Conservation (phyloP, 2,329 filamentous ascomycete genomes). For the Ilyonectria mors-panacis region DNA sequence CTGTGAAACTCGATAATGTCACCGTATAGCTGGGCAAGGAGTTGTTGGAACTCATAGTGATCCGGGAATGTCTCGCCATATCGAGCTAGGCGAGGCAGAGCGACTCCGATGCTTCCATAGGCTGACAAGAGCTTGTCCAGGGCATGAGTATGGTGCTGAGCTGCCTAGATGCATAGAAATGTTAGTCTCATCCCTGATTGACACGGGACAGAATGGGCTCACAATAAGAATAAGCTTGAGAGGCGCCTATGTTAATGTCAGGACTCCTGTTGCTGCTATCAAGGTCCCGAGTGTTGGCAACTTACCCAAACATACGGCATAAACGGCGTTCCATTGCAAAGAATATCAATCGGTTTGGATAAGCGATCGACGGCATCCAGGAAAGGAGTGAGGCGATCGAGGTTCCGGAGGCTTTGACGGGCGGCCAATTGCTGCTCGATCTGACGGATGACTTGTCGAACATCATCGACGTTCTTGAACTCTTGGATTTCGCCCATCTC, state of each 20-base stretch:
- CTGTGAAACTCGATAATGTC: constrained; percentile 20
- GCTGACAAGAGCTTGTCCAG: constrained; percentile 15
- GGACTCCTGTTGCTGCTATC: background rate
- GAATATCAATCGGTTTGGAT: constrained; percentile 8
- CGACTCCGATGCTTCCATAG: constrained; percentile 8
- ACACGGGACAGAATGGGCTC: too few relatives aligned
- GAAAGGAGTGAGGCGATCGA: background rate
- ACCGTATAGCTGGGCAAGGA: constrained; percentile 1
- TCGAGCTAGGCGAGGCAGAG: constrained; percentile 10
- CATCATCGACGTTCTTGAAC: constrained; percentile 14
- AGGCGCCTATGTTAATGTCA: constrained; percentile 12
- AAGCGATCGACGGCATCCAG: constrained; percentile 7
- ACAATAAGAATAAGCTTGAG: constrained; percentile 15
- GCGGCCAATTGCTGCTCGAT: constrained; percentile 5
- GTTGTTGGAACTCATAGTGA: constrained; percentile 3
- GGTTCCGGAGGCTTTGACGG: constrained; percentile 6
- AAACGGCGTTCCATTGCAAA: constrained; percentile 10
- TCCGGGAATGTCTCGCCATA: constrained; percentile 11
- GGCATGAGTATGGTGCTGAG: constrained; percentile 6
- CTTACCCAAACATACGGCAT: constrained; percentile 15
- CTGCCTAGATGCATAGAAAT: background rate
- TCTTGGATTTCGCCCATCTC: background rate
- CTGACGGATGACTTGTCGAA: background rate
- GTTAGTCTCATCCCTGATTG: too few relatives aligned
- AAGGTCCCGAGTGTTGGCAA: background rate